Base-by-base conservation (phyloP, 208 protist species). In the Leishmania aethiopica region DNA sequence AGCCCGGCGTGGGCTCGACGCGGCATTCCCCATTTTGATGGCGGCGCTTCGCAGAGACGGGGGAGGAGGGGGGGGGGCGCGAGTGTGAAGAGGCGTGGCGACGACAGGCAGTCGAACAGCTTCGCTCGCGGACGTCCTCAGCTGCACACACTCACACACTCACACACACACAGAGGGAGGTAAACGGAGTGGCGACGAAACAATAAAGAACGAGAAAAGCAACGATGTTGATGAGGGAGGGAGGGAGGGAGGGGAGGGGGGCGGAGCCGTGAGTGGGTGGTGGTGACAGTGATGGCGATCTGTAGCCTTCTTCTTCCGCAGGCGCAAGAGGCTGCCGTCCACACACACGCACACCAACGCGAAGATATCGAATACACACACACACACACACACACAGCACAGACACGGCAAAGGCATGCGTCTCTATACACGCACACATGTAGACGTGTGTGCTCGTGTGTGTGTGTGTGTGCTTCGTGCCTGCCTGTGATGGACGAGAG, bases 11-110 rank as follows among this genome's bases (percentile, higher is more conserved):
- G 85, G 70, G 32, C 55, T 84, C 2, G 86, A 89, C 17, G 72
- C 79, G 7, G 82, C 83, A 37, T 81, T 79, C 37, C 86, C 86
- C 86, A 89, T 89, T 40, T 55, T 19, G 49, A 32, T 17, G 75
- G 28, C 19, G 40, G 73, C 10, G 45, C 35, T 19, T 25, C n/a
- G 7, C 51, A 47, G 19, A 74, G 11, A 17, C 17, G 10, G 40
- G 8, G 64, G 37, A 47, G 40, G 40, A 0, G 67, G 2, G 19
- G 17, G 7, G 0, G 25, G 6, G 57, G 25, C 7, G 5, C 17
- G 57, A 3, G 10, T n/a, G 57, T 7, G 67, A 42, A 40, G 53
- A 51, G 32, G 40, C 3, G 45, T 11, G 51, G 32, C 42, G 0
- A n/a, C 22, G 64, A 49, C 62, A 40, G 37, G 64, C 69, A 51